A percentile compares a stretch with the other conserved stretches of the same genome.
These are phyloP conservation scores for Scopulariopsis brevicaulis DNA, from an alignment of 2,329 filamentous ascomycete genomes.

Conservation along the genomic window DNA sequence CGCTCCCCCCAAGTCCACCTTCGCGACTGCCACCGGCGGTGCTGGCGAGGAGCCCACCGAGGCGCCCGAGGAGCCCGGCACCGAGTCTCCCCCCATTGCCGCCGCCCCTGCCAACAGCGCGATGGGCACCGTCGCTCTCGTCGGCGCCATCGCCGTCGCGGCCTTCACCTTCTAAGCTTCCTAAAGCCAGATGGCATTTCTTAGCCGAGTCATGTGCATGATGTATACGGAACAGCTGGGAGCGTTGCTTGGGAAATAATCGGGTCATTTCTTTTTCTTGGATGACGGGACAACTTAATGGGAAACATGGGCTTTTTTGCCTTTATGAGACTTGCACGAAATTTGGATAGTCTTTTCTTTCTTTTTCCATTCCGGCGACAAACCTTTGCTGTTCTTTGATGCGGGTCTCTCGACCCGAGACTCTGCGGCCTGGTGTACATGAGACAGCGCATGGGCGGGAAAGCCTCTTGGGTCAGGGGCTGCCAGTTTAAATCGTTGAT, in stretches of 20 bases:
- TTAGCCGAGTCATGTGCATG: background rate
- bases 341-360: background rate
- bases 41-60: slow-evolving; percentile 10
- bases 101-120: slow-evolving; percentile 2
- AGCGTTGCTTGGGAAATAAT: background rate
- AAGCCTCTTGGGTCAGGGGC: background rate
- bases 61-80: slow-evolving; percentile 8
- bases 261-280: background rate
- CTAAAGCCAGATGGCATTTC: background rate
- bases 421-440: background rate
- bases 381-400: slow-evolving; percentile 1
- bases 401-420: background rate
- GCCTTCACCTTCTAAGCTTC: slow-evolving; percentile 4
- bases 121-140: slow-evolving; percentile 1
- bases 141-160: slow-evolving; percentile 3
- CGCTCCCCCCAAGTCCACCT: slow-evolving; percentile 3
- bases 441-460: background rate
- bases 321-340: background rate
- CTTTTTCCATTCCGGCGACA: background rate
- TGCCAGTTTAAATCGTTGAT: background rate
- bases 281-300: background rate
- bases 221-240: background rate
- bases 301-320: background rate
- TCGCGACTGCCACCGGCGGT: slow-evolving; percentile 4
- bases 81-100: slow-evolving; percentile 5